phyloP scores from a whole-genome alignment of 768 basidiomycete species.

The Leucocoprinus leucothites region DNA sequence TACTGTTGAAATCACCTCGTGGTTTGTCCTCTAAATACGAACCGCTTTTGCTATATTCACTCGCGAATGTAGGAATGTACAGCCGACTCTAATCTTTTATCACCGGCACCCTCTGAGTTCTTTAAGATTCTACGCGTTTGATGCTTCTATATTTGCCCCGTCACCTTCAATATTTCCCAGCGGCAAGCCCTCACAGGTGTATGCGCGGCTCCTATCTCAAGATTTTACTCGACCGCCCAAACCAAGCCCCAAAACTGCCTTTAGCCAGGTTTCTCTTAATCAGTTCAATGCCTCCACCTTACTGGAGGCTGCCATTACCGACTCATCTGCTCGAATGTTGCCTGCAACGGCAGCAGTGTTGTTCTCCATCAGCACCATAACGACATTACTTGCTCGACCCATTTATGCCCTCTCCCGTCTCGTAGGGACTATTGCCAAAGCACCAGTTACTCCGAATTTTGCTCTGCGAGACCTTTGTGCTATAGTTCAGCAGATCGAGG shows the following conservation, averaged over 20 bases:
- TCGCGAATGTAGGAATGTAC: neutral
- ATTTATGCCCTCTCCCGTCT: slow-evolving; percentile 1
- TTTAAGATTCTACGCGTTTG: slow-evolving; percentile 63
- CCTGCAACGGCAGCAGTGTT: slow-evolving; percentile 7
- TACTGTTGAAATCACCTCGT: slow-evolving; percentile 15
- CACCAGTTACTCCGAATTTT: neutral
- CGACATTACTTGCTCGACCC: slow-evolving; percentile 5
- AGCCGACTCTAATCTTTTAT: slow-evolving; percentile 43
- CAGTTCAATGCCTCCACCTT: slow-evolving; percentile 11
- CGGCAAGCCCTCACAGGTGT: neutral
- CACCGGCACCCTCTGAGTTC: slow-evolving; percentile 48
- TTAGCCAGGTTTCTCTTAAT: slow-evolving; percentile 4
- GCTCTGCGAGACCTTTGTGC: neutral
- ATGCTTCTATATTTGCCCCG: slow-evolving; percentile 26
- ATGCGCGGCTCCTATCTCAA: neutral
- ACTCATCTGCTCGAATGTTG: slow-evolving; percentile 6
- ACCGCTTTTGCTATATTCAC: neutral
- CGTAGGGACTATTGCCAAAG: neutral
- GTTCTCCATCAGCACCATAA: slow-evolving; percentile 9
- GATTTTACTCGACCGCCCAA: slow-evolving; percentile 10
- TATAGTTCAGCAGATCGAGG: slow-evolving; percentile 55
- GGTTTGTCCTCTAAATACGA: slow-evolving; percentile 17
- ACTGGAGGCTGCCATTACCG: neutral
- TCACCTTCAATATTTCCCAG: neutral
- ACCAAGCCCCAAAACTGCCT: neutral